Evolutionary conservation across 495 filamentous ascomycete species (phyloP).

Genomic region (Penicillium psychrofluorescens): DNA sequence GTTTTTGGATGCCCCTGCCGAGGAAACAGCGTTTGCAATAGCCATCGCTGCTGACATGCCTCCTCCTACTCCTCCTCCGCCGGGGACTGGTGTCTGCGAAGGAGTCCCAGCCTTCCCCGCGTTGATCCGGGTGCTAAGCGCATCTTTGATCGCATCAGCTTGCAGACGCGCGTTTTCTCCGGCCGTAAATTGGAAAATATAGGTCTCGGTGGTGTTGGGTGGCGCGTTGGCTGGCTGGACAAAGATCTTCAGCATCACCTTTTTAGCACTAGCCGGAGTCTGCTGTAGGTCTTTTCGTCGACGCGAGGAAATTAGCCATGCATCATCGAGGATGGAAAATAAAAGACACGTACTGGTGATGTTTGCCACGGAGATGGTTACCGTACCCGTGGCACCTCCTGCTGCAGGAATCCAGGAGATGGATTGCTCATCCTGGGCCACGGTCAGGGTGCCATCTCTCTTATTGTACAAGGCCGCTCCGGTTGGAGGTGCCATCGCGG

Average conservation of each 20-base stretch:
- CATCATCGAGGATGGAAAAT: neutral
- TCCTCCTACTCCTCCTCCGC: constrained; percentile 23
- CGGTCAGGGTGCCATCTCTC: constrained; percentile 78
- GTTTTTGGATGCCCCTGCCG: constrained; percentile 34
- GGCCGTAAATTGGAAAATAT: constrained; percentile 84
- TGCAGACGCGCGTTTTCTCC: constrained; percentile 66
- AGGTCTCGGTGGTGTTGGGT: constrained; percentile 51
- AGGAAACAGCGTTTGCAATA: constrained; percentile 48
- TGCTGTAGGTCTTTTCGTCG: constrained; percentile 67
- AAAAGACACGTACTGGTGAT: constrained; percentile 62
- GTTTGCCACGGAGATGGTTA: constrained; percentile 63
- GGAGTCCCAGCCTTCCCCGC: constrained; percentile 51
- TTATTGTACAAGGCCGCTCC: constrained; percentile 86
- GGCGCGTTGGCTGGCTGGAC: constrained; percentile 49
- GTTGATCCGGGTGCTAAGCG: constrained; percentile 69
- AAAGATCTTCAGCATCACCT: constrained; percentile 88
- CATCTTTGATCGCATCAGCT: constrained; percentile 75
- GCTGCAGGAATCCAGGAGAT: constrained; percentile 70
- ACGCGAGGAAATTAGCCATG: constrained; percentile 3
- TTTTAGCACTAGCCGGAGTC: constrained; percentile 71
- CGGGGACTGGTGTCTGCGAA: constrained; percentile 23
- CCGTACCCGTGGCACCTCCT: constrained; percentile 42
- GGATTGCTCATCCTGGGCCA: constrained; percentile 59
- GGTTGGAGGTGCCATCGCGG: constrained; percentile 51
- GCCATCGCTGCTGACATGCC: constrained; percentile 50